A percentile compares a stretch with the other conserved stretches of the same genome.
phyloP scores from a whole-genome alignment of 106 monocot species.

The Dendrobium officinale region DNA sequence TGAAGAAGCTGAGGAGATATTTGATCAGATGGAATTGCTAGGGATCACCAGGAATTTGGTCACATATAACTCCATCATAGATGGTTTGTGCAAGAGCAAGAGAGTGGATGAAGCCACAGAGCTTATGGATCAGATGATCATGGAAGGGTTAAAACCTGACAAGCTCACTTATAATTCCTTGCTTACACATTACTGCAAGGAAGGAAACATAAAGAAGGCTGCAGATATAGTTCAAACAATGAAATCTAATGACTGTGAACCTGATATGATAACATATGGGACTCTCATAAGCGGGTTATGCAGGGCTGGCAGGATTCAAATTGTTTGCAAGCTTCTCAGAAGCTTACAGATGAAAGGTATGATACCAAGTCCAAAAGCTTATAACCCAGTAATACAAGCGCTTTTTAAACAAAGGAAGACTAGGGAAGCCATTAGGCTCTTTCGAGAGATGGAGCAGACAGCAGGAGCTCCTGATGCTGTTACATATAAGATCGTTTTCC shows the following conservation, averaged over 20 bases:
- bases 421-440: slow-evolving; percentile 67
- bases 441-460: slow-evolving; percentile 76
- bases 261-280: slow-evolving; percentile 56
- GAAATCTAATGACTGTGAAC: slow-evolving; percentile 82
- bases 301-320: slow-evolving; percentile 47
- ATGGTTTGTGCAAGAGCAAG: slow-evolving; percentile 69
- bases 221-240: slow-evolving; percentile 85
- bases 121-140: slow-evolving; percentile 82
- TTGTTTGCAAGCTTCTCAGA: slow-evolving; percentile 55
- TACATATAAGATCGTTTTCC: slow-evolving; percentile 77
- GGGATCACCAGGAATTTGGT: slow-evolving; percentile 73
- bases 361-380: slow-evolving; percentile 66
- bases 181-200: slow-evolving; percentile 56
- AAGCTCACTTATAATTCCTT: slow-evolving; percentile 63
- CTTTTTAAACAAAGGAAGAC: slow-evolving; percentile 75
- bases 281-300: slow-evolving; percentile 55
- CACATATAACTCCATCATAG: slow-evolving; percentile 69
- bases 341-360: slow-evolving; percentile 82
- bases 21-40: slow-evolving; percentile 76
- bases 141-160: slow-evolving; percentile 70
- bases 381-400: slow-evolving; percentile 85
- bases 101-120: slow-evolving; percentile 71
- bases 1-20: slow-evolving; percentile 78
- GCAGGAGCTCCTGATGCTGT: slow-evolving; percentile 68
- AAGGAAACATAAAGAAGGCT: slow-evolving; percentile 55